Percentiles rank a stretch among this genome's conserved stretches.
These are phyloP conservation scores for Turritis glabra DNA, from an alignment of 345 rosid genomes.

Conservation along the genomic window DNA sequence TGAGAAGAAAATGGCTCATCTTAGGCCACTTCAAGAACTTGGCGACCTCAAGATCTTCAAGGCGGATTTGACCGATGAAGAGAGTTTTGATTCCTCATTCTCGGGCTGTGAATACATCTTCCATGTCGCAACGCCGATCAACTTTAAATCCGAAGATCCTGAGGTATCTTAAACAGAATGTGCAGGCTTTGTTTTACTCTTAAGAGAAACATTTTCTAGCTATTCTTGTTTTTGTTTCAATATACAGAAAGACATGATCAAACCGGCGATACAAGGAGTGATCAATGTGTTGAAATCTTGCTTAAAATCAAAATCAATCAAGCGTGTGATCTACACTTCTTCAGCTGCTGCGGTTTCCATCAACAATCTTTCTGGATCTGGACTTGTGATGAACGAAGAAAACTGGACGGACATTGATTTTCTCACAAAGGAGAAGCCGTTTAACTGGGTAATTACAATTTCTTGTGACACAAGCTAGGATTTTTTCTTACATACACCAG, in stretches of 20 bases:
- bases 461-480: slow-evolving; percentile 22
- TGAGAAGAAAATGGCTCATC: slow-evolving; percentile 61
- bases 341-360: slow-evolving; percentile 84
- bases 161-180: slow-evolving; percentile 51
- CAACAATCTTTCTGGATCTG: slow-evolving; percentile 60
- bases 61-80: slow-evolving; percentile 77
- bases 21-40: slow-evolving; percentile 49
- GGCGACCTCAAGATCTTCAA: slow-evolving; percentile 66
- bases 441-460: slow-evolving; percentile 65
- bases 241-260: slow-evolving; percentile 80
- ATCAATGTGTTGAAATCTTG: slow-evolving; percentile 75
- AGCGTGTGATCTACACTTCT: slow-evolving; percentile 80
- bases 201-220: background rate
- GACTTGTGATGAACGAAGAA: slow-evolving; percentile 64
- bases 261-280: slow-evolving; percentile 85
- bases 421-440: slow-evolving; percentile 66
- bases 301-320: slow-evolving; percentile 60
- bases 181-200: background rate
- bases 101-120: slow-evolving; percentile 70
- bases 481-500: background rate
- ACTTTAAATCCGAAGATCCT: slow-evolving; percentile 77
- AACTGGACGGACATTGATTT: slow-evolving; percentile 77
- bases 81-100: slow-evolving; percentile 56
- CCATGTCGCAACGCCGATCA: slow-evolving; percentile 92
- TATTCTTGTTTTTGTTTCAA: background rate